Conservation (phyloP, 176 grass and related monocot genomes). For the Eleusine indica region DNA sequence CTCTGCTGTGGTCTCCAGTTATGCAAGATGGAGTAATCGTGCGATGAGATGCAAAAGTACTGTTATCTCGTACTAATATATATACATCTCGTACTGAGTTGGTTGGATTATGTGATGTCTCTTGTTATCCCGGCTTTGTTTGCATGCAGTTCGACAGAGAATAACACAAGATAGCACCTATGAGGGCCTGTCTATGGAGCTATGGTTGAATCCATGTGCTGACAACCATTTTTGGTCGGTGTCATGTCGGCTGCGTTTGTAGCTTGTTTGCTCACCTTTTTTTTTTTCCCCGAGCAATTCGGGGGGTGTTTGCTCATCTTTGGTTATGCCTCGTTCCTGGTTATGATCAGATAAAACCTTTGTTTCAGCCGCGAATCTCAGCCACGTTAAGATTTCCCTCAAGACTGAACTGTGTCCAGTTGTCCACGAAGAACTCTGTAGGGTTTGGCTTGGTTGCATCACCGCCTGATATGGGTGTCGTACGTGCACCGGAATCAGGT, state of each 20-base stretch:
- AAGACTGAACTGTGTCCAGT: neutral
- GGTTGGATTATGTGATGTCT: neutral
- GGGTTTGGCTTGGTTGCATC: neutral
- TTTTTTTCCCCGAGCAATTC: too few relatives aligned
- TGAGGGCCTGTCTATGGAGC: neutral
- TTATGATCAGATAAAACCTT: neutral
- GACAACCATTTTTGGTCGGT: constrained; percentile 26
- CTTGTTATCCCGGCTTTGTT: constrained; percentile 24
- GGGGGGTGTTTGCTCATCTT: constrained; percentile 15
- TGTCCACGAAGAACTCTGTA: neutral
- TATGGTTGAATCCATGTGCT: constrained; percentile 18
- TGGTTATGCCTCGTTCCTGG: neutral
- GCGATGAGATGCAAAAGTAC: neutral
- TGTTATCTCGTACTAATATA: neutral
- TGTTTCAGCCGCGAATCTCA: neutral
- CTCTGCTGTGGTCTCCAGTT: neutral
- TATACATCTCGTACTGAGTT: neutral
- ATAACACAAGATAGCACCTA: constrained; percentile 3
- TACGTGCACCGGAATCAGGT: constrained; percentile 11
- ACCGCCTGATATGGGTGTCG: neutral
- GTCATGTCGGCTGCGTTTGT: constrained; percentile 13
- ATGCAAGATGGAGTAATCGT: neutral
- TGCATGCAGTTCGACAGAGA: neutral
- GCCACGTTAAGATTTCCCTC: too few relatives aligned
- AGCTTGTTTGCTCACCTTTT: constrained; percentile 11